These are phyloP conservation scores for Nepenthes mirabilis DNA, from an alignment of 148 eudicot species.

Conservation along the genomic window DNA sequence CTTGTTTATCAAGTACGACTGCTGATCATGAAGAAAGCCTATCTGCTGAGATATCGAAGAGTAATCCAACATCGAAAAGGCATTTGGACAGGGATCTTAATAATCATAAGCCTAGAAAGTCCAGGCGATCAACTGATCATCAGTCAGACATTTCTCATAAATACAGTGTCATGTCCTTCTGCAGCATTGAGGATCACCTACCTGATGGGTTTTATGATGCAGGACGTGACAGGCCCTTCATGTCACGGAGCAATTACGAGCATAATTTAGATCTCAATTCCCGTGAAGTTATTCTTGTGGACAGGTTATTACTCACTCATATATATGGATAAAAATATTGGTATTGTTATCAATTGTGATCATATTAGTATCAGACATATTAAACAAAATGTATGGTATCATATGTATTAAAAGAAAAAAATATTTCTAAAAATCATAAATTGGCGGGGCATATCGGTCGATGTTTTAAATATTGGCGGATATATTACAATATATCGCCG, in stretches of 20 bases:
- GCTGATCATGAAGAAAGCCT: constrained; percentile 22
- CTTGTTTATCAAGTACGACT: constrained; percentile 18
- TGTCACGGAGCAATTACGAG: constrained; percentile 61
- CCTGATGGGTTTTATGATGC: constrained; percentile 98
- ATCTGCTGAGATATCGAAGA: constrained; percentile 22
- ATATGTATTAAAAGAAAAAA: too few species aligned
- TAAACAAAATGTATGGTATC: too few species aligned
- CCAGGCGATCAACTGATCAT: constrained; percentile 40
- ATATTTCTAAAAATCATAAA: too few species aligned
- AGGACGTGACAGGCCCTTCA: constrained; percentile 92
- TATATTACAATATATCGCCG: too few species aligned
- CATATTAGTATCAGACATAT: too few species aligned
- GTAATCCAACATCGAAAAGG: constrained; percentile 60
- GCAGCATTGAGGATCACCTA: constrained; percentile 61
- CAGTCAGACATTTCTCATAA: constrained; percentile 41
- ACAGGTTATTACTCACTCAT: constrained; percentile 32
- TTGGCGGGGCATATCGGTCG: too few species aligned
- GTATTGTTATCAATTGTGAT: too few species aligned
- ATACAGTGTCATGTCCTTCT: constrained; percentile 63
- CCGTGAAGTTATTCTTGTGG: constrained; percentile 87
- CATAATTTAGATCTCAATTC: constrained; percentile 42
- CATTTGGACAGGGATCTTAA: constrained; percentile 64
- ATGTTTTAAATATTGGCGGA: too few species aligned
- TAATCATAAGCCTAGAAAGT: constrained; percentile 75
- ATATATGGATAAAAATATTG: too few species aligned